Evolutionary conservation across 2,329 filamentous ascomycete species (phyloP), one percentile per base, ranked within the genome.

Genomic region (Fusarium sp.): DNA sequence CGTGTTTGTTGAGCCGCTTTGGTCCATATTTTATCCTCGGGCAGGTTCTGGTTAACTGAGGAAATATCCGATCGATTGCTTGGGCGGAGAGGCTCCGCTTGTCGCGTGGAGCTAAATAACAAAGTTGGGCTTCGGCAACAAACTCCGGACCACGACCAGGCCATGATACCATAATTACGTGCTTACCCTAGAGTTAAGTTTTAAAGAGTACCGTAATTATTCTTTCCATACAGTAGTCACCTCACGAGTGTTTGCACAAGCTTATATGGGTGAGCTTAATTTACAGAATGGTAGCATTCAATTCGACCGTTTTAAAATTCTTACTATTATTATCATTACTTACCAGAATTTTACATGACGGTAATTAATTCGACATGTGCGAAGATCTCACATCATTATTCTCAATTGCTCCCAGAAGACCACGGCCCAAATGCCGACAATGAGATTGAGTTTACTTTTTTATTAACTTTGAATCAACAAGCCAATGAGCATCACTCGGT

Each of bases 21-120:
- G 57, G 15, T 45, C 58, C 44, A 63, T 43, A 44, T 30, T 57
- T 63, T 40, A 63, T 62, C 49, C 44, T 55, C 50, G 58, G 58
- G 7, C 50, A 62, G 24, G 26, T 23, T 49, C 52, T 56, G 28
- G 34, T 32, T 36, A 42, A 42, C 28, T 28, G 49, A 54, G n/a
- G 55, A 30, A 19, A 45, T 39, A 46, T 20, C 42, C 60, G 51
- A 57, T 63, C 51, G 58, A 46, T 56, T 62, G 19, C 46, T 48
- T 46, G n/a, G 26, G 26, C 45, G 38, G 36, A 42, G 36, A 42
- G 28, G 19, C 55, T 61, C 55, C 57, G 46, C 57, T 36, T 10
- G 14, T 45, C 26, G 23, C 30, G 43, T 48, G 57, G 55, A 56
- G 40, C 58, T 45, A 44, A 62, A 48, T 52, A 21, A 7, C 23